phyloP scores from a whole-genome alignment of 495 filamentous ascomycete genomes.

The Talaromyces nanjingensis region DNA sequence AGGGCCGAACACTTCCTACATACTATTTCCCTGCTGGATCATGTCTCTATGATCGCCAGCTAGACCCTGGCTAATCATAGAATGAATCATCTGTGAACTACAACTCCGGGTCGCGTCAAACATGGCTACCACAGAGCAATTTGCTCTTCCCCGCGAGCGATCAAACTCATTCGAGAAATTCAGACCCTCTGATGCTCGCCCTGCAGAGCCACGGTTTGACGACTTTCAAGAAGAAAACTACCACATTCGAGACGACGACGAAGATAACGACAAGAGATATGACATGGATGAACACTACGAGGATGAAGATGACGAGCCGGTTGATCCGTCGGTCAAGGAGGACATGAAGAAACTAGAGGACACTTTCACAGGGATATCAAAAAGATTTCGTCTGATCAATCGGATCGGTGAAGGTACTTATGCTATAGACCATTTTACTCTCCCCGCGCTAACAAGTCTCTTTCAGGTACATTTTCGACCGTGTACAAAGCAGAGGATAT shows the following conservation, averaged over 20 bases:
- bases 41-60: not conserved
- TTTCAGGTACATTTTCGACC: slow-evolving; percentile 85
- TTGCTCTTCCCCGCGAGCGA: not conserved
- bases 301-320: slow-evolving; percentile 52
- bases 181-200: not conserved
- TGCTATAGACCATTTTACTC: not conserved
- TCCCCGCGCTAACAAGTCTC: slow-evolving; percentile 11
- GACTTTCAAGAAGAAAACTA: not conserved
- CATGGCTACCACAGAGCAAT: not conserved
- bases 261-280: not conserved
- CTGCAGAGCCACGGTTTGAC: not conserved
- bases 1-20: not conserved
- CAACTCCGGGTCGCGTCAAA: not conserved
- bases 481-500: slow-evolving; percentile 98
- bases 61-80: not conserved
- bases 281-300: slow-evolving; percentile 26
- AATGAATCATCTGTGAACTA: not conserved
- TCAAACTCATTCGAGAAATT: not conserved
- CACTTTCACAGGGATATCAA: slow-evolving; percentile 74
- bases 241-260: not conserved
- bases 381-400: slow-evolving; percentile 84
- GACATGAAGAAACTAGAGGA: slow-evolving; percentile 83
- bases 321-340: slow-evolving; percentile 66
- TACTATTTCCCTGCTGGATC: not conserved
- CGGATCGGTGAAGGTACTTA: slow-evolving; percentile 84